Evolutionary conservation across 2,329 filamentous ascomycete species (phyloP).

Genomic region (Calcarisporium arbuscula): DNA sequence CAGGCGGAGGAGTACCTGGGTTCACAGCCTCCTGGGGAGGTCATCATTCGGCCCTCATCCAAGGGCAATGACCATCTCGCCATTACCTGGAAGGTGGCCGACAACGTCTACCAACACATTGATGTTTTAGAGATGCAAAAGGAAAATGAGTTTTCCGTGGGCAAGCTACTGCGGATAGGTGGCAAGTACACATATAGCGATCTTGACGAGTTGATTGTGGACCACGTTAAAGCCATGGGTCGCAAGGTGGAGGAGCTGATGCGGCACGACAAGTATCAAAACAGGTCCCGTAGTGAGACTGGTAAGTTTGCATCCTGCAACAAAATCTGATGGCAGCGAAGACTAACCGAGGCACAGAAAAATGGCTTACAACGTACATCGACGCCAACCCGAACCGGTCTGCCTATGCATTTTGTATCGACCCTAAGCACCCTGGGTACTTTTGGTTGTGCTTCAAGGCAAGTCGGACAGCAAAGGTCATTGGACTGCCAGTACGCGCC

Average conservation of each 20-base stretch:
- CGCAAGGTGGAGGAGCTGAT: slow-evolving; percentile 97
- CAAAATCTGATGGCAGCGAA: background rate
- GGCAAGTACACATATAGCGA: slow-evolving; percentile 91
- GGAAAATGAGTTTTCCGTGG: slow-evolving; percentile 92
- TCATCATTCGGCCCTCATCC: slow-evolving; percentile 90
- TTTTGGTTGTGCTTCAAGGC: slow-evolving; percentile 97
- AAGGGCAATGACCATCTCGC: slow-evolving; percentile 94
- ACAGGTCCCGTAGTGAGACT: slow-evolving; percentile 69
- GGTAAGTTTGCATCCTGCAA: slow-evolving; percentile 55
- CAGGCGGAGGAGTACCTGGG: slow-evolving; percentile 93
- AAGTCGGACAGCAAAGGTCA: slow-evolving; percentile 64
- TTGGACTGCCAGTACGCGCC: slow-evolving; percentile 80
- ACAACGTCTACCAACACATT: slow-evolving; percentile 95
- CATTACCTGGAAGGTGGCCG: slow-evolving; percentile 96
- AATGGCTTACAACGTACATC: slow-evolving; percentile 94
- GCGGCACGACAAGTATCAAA: slow-evolving; percentile 89
- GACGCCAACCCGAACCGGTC: slow-evolving; percentile 92
- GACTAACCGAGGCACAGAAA: too few relatives aligned
- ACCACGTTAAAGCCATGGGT: slow-evolving; percentile 96
- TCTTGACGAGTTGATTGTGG: slow-evolving; percentile 93
- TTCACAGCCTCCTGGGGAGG: slow-evolving; percentile 77
- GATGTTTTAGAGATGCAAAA: slow-evolving; percentile 96
- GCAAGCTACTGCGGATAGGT: slow-evolving; percentile 75
- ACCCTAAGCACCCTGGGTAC: slow-evolving; percentile 85
- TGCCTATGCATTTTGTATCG: slow-evolving; percentile 93